Percentiles rank a stretch among this genome's conserved stretches.
Evolutionary conservation across 202 grass and related monocot genomes (phyloP).

Genomic region (Zizania palustris): DNA sequence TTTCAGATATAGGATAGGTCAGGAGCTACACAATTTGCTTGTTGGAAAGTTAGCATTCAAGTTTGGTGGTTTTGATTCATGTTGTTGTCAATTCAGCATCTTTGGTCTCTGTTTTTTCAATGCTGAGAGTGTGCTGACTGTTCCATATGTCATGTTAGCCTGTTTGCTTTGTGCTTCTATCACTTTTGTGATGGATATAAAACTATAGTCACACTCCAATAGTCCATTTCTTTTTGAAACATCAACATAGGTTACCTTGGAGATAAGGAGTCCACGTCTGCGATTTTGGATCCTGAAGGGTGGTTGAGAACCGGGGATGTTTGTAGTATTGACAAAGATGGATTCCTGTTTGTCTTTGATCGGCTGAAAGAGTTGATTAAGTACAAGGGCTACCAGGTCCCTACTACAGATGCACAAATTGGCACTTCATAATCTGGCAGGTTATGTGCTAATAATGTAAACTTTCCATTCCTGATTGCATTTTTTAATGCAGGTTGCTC

Average conservation of each 20-base stretch:
- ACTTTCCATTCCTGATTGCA: neutral
- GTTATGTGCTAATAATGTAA: neutral
- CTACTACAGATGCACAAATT: neutral
- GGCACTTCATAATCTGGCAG: neutral
- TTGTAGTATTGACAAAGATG: conserved; percentile 61
- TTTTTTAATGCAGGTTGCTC: conserved; percentile 54
- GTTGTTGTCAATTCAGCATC: conserved; percentile 7
- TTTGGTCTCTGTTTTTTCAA: neutral
- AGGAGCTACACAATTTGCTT: too few relatives aligned
- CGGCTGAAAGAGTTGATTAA: conserved; percentile 77
- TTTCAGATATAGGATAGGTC: too few relatives aligned
- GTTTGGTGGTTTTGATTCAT: neutral
- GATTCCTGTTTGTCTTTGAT: conserved; percentile 56
- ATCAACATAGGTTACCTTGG: conserved; percentile 57
- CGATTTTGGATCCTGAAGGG: conserved; percentile 54
- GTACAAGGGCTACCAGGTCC: conserved; percentile 80
- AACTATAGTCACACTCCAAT: neutral
- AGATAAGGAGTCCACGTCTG: conserved; percentile 53
- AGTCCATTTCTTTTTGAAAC: neutral
- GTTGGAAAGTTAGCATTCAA: neutral
- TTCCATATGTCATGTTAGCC: neutral
- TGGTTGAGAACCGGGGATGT: conserved; percentile 77
- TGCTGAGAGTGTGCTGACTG: neutral
- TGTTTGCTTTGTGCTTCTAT: neutral
- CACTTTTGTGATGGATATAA: conserved; percentile 9